These are phyloP conservation scores for Xylaria sp. DNA, from an alignment of 2,329 filamentous ascomycete species.

Conservation along the genomic window DNA sequence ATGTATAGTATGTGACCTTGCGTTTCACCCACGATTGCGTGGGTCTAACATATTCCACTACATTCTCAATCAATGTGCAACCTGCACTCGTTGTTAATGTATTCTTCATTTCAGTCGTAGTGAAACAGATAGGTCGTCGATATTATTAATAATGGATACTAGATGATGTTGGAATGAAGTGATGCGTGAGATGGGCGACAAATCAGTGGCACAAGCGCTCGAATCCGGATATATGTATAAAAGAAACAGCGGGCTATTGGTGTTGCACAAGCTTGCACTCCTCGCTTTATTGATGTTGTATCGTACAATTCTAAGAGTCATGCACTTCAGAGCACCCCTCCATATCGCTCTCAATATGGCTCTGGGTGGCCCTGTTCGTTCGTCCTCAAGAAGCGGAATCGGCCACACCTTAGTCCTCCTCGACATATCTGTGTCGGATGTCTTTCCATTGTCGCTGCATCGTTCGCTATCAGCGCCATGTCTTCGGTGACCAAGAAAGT, in stretches of 20 bases:
- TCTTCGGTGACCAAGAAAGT: constrained; percentile 5
- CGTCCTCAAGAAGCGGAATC: constrained; percentile 14
- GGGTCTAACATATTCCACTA: not conserved
- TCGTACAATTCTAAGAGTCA: constrained; percentile 38
- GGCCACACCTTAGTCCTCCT: constrained; percentile 59
- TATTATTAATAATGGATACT: not conserved
- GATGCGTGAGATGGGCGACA: constrained; percentile 15
- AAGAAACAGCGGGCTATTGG: constrained; percentile 23
- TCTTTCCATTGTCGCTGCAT: constrained; percentile 98
- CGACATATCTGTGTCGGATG: constrained; percentile 89
- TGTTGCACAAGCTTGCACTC: constrained; percentile 20
- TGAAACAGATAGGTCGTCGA: not conserved
- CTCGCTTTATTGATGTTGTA: constrained; percentile 37
- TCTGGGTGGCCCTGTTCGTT: constrained; percentile 9
- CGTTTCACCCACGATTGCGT: not conserved
- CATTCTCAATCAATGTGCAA: not conserved
- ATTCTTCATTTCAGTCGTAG: not conserved
- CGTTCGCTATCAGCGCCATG: constrained; percentile 48
- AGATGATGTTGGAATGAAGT: not conserved
- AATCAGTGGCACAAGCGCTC: constrained; percentile 14
- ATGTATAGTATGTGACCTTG: not conserved
- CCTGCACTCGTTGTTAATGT: not conserved
- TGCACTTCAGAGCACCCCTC: constrained; percentile 17
- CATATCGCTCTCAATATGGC: constrained; percentile 1
- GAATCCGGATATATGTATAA: constrained; percentile 17